These are phyloP conservation scores for Myriosclerotinia scirpicola DNA, from an alignment of 2,329 filamentous ascomycete species.

Conservation along the genomic window DNA sequence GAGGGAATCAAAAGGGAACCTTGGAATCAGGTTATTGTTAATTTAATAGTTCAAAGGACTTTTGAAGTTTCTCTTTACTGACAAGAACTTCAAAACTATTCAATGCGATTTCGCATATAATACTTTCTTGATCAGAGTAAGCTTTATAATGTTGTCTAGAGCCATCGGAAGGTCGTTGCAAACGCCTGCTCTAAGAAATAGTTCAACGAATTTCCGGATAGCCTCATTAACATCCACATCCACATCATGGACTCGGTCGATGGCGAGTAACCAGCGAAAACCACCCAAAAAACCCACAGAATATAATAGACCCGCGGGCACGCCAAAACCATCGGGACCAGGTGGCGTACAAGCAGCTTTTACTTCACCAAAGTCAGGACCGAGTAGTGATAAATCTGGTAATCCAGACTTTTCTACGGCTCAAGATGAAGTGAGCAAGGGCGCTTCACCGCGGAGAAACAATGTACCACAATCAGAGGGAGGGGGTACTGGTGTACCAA, in stretches of 20 bases:
- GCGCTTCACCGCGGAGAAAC: constrained; percentile 27
- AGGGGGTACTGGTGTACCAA: constrained; percentile 28
- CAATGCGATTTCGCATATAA: constrained; percentile 22
- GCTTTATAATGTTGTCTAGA: constrained; percentile 40
- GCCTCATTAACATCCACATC: constrained; percentile 36
- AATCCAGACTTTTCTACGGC: constrained; percentile 31
- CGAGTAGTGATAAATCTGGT: constrained; percentile 29
- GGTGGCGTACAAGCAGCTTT: constrained; percentile 27
- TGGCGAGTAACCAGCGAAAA: constrained; percentile 44
- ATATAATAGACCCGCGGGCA: constrained; percentile 28
- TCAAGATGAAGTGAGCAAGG: constrained; percentile 30
- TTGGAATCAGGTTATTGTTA: not conserved
- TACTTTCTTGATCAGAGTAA: constrained; percentile 39
- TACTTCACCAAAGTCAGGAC: constrained; percentile 26
- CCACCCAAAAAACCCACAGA: constrained; percentile 36
- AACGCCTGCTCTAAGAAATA: constrained; percentile 33
- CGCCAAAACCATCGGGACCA: constrained; percentile 26
- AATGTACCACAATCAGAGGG: constrained; percentile 25
- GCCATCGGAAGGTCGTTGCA: constrained; percentile 35
- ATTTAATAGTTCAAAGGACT: not conserved
- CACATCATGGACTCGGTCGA: constrained; percentile 47
- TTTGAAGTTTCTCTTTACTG: not conserved
- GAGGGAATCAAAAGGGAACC: not conserved
- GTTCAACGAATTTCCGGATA: constrained; percentile 39
- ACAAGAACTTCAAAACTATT: constrained; percentile 7